A percentile compares a stretch with the other conserved stretches of the same genome.
phyloP scores from a whole-genome alignment of 495 filamentous ascomycete species.

The Talaromyces nanjingensis region DNA sequence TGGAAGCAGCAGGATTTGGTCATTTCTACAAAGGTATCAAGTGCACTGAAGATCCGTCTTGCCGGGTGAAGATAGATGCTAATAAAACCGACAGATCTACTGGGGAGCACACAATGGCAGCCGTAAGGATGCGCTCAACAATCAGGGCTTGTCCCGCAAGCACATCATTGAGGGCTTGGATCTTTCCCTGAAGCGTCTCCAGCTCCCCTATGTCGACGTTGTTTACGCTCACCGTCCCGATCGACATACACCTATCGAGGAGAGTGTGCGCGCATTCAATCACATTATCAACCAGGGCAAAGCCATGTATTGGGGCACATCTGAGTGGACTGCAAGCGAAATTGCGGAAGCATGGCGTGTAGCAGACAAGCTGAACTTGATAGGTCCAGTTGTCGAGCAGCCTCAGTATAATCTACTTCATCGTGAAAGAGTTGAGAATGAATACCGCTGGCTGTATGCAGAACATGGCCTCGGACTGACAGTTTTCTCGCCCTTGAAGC shows the following conservation, averaged over 20 bases:
- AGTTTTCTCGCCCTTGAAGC: constrained; percentile 54
- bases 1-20: constrained; percentile 79
- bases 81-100: constrained; percentile 35
- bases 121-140: constrained; percentile 47
- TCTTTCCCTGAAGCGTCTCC: constrained; percentile 59
- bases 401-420: constrained; percentile 75
- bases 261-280: constrained; percentile 80
- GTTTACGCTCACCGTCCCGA: constrained; percentile 84
- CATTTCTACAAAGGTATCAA: constrained; percentile 65
- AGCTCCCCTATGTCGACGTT: constrained; percentile 66
- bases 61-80: not conserved
- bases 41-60: constrained; percentile 6
- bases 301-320: constrained; percentile 88
- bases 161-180: constrained; percentile 70
- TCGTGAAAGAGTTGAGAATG: constrained; percentile 58
- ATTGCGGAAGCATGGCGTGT: constrained; percentile 69
- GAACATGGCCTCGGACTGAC: constrained; percentile 55
- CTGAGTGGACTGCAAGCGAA: constrained; percentile 77
- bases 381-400: constrained; percentile 80
- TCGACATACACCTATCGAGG: constrained; percentile 76
- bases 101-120: constrained; percentile 57
- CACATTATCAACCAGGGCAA: constrained; percentile 68
- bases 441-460: constrained; percentile 52
- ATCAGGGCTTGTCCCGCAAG: constrained; percentile 72
- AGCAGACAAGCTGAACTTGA: constrained; percentile 64